Percentiles rank a stretch among this genome's conserved stretches.
These are phyloP conservation scores for Capillidium heterosporum DNA, from an alignment of 371 early-diverging fungal genomes.

Conservation along the genomic window DNA sequence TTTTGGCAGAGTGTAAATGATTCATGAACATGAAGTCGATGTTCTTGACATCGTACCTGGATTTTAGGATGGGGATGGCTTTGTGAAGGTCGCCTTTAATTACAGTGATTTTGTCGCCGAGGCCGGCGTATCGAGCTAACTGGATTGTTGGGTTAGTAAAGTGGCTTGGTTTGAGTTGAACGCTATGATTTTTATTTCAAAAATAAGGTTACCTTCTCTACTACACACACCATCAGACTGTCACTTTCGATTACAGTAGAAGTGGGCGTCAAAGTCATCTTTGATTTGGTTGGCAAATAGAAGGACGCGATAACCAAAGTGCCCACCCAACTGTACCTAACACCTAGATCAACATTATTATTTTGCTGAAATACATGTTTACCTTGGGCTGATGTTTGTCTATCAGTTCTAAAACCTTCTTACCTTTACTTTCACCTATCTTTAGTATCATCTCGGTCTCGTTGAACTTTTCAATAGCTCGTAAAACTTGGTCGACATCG, in stretches of 20 bases:
- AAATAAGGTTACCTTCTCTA: background rate
- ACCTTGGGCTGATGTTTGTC: too few species aligned
- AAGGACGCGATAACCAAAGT: conserved; percentile 9
- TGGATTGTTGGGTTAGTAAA: background rate
- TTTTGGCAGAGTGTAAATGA: conserved; percentile 8
- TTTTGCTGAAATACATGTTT: too few species aligned
- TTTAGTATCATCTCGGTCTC: too few species aligned
- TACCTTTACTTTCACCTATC: too few species aligned
- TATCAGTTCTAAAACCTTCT: too few species aligned
- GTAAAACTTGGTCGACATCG: too few species aligned
- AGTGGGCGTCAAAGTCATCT: conserved; percentile 5
- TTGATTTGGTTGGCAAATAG: conserved; percentile 8
- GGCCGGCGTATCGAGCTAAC: conserved; percentile 8
- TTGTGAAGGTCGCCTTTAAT: conserved; percentile 6
- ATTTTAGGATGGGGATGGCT: background rate
- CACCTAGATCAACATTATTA: too few species aligned
- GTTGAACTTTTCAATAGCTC: too few species aligned
- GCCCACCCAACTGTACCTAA: conserved; percentile 5
- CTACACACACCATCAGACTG: conserved; percentile 4
- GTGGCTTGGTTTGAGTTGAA: too few species aligned
- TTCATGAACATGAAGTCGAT: conserved; percentile 12
- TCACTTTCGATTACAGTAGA: conserved; percentile 8
- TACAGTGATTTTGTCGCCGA: conserved; percentile 6
- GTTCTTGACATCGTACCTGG: background rate
- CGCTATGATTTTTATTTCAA: too few species aligned